Conservation (phyloP, 2,329 filamentous ascomycete species). For the Penicillium nordicum region DNA sequence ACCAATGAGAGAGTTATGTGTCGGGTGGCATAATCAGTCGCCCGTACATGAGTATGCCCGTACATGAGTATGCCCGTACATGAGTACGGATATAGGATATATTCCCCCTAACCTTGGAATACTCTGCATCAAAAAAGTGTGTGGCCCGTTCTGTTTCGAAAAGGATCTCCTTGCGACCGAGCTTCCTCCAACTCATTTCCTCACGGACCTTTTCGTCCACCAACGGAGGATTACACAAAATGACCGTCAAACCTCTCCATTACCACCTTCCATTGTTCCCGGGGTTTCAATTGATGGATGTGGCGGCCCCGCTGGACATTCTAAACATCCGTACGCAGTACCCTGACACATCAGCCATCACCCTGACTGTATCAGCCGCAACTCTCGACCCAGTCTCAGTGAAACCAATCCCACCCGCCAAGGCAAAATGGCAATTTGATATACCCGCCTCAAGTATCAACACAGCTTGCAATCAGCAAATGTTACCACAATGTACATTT, state of each 20-base stretch:
- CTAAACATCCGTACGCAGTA: constrained; percentile 6
- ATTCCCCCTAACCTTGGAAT: neutral
- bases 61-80: neutral
- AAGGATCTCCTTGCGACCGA: neutral
- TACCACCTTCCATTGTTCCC: constrained; percentile 11
- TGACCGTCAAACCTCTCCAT: constrained; percentile 3
- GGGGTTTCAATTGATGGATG: constrained; percentile 7
- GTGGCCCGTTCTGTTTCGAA: neutral
- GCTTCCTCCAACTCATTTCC: neutral
- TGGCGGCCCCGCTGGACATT: constrained; percentile 7
- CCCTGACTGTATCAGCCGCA: constrained; percentile 6
- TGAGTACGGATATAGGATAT: too few relatives aligned
- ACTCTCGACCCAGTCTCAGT: constrained; percentile 7
- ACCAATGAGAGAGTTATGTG: too few relatives aligned
- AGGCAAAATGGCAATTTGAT: constrained; percentile 4
- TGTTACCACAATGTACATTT: constrained; percentile 7
- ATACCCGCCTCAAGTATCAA: neutral
- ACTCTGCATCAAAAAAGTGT: neutral
- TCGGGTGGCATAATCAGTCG: too few relatives aligned
- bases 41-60: neutral
- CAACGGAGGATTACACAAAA: constrained; percentile 1
- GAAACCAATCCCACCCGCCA: constrained; percentile 4
- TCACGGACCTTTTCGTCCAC: neutral
- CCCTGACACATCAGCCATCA: constrained; percentile 2
- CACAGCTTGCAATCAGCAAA: constrained; percentile 5